Percentiles rank a stretch among this genome's conserved stretches.
phyloP scores from a whole-genome alignment of 139 green algal species.

The Mychonastes homosphaera region DNA sequence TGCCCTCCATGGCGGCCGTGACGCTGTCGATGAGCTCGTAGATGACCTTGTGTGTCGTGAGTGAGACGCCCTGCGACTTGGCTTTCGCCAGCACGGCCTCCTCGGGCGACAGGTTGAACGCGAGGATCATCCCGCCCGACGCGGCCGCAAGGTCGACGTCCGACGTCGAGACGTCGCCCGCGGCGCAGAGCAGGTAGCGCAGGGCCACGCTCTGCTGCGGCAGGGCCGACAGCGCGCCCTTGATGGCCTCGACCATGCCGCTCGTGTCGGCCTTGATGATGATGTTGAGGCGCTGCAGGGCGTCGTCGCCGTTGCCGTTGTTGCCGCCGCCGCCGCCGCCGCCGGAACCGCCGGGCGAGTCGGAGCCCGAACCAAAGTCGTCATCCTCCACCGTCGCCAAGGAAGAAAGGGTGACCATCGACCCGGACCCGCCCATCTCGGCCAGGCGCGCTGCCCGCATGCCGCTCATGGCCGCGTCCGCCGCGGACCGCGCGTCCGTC shows the following conservation, averaged over 20 bases:
- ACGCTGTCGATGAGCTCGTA: constrained; percentile 96
- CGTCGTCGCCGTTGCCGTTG: constrained; percentile 19
- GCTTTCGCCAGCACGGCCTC: constrained; percentile 56
- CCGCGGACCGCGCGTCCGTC: constrained; percentile 41
- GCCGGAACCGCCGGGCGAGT: not conserved
- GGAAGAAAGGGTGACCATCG: constrained; percentile 75
- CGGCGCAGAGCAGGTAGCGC: constrained; percentile 75
- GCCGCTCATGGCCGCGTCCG: constrained; percentile 13
- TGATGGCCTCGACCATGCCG: constrained; percentile 85
- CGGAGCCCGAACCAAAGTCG: constrained; percentile 1
- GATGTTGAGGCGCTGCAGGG: constrained; percentile 73
- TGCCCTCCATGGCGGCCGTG: constrained; percentile 89
- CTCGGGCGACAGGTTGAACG: constrained; percentile 67
- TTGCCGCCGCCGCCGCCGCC: not conserved
- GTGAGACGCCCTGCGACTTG: constrained; percentile 57
- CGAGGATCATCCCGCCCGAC: constrained; percentile 49
- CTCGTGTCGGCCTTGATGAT: constrained; percentile 75
- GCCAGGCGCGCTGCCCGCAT: constrained; percentile 13
- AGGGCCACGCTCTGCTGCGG: constrained; percentile 82
- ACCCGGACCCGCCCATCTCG: constrained; percentile 34
- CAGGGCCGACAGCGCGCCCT: constrained; percentile 62
- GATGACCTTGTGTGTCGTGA: constrained; percentile 81
- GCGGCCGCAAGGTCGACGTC: constrained; percentile 89
- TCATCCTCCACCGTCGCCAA: constrained; percentile 72
- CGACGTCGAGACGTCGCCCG: constrained; percentile 69